Evolutionary conservation across 305 asterid species (phyloP), one percentile per base, ranked within the genome.

Genomic region (Fraxinus baroniana): DNA sequence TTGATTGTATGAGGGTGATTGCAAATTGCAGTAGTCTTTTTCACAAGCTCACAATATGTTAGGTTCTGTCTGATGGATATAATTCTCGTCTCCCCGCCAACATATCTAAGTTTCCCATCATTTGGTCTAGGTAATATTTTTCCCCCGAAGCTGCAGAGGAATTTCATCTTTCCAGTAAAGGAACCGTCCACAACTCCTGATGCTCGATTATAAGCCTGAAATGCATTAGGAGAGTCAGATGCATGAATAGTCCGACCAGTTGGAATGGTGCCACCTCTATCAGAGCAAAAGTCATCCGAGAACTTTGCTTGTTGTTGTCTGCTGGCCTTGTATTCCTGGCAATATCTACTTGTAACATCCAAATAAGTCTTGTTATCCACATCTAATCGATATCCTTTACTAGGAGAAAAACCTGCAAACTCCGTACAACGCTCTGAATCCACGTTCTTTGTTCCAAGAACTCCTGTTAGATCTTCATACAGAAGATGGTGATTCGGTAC

Each of bases 101-200:
- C 94, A 84, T 94, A 93, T 82, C 99, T 89, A 78, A 94, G 97
- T 80, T 90, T 95, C 79, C 93, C 95, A 44, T 97, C 98, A 26
- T 88, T 94, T 2, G 98, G 97, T 86, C 99, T 89, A 9, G 95
- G 98, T 30, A 93, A 80, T 83, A 94, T 92, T 84, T 84, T 91
- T 55, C 99, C 99, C 24, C 99, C 97, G 83, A 90, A 92, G 86
- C 99, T 97, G 84, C 99, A 97, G 7, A 97, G 90, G 46, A 94
- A 92, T 80, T 95, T 97, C 73, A 97, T 83, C 79, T 91, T 93
- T 39, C 90, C 91, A 13, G 90, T 64, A 46, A 87, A 83, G 3
- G 93, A 71, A 85, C 81, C 82, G 20, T 87, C 92, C 20, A 71
- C 46, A 36, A 80, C 76, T 73, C 88, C 92, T 41, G 85, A 80